Percentiles rank a stretch among this genome's conserved stretches.
Conservation (phyloP, 345 rosid genomes). For the Draba incana region DNA sequence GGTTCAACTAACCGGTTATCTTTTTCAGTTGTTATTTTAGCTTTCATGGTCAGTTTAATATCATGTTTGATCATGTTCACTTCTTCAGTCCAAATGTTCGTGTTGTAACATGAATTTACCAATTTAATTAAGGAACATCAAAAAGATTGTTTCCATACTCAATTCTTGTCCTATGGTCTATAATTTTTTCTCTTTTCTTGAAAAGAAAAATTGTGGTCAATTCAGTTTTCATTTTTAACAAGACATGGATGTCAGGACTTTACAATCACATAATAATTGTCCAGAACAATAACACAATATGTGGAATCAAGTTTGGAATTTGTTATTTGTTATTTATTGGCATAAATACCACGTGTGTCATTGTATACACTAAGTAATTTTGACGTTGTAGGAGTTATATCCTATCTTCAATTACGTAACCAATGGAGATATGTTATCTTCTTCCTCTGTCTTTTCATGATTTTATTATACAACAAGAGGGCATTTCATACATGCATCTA, state of each 20-base stretch:
- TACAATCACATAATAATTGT: neutral
- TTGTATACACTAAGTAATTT: neutral
- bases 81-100: conserved; percentile 32
- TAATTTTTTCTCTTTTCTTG: neutral
- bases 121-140: conserved; percentile 31
- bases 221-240: neutral
- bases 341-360: conserved; percentile 4
- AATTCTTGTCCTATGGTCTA: neutral
- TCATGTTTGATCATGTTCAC: conserved; percentile 45
- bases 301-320: neutral
- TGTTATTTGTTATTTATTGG: too few relatives aligned
- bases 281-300: neutral
- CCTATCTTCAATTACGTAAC: conserved; percentile 24
- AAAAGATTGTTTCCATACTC: conserved; percentile 18
- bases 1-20: conserved; percentile 36
- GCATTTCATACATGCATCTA: conserved; percentile 38
- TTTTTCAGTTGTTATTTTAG: conserved; percentile 31
- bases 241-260: neutral
- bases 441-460: conserved; percentile 6
- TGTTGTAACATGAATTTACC: conserved; percentile 47
- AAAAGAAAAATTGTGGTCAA: neutral
- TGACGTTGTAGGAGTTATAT: conserved; percentile 28
- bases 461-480: conserved; percentile 16
- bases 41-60: conserved; percentile 37
- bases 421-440: conserved; percentile 30